These are phyloP conservation scores for Bjerkandera adusta DNA, from an alignment of 1,284 basidiomycete species.

Conservation along the genomic window DNA sequence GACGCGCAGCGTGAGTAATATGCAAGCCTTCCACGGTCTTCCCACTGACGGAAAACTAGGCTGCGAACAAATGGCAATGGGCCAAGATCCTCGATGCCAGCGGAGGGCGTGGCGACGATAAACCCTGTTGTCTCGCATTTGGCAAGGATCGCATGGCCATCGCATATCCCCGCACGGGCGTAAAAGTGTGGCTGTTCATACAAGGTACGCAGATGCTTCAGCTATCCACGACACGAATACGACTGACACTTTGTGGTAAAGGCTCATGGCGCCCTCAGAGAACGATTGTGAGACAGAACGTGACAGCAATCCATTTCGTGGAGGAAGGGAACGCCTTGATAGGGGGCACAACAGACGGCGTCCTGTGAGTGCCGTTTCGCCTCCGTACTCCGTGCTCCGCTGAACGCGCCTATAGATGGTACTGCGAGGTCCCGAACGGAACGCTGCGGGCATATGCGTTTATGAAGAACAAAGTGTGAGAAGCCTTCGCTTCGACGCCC, in stretches of 20 bases:
- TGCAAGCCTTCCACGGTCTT: neutral
- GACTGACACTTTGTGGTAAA: conserved; percentile 22
- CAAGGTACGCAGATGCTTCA: conserved; percentile 44
- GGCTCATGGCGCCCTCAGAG: conserved; percentile 59
- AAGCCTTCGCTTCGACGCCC: conserved; percentile 14
- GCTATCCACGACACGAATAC: neutral
- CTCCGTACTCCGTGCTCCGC: neutral
- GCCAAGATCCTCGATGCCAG: conserved; percentile 47
- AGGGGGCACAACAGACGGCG: conserved; percentile 68
- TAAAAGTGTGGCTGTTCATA: conserved; percentile 62
- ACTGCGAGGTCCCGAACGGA: conserved; percentile 61
- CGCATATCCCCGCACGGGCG: conserved; percentile 52
- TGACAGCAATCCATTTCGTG: conserved; percentile 58
- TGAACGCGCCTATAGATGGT: conserved; percentile 43
- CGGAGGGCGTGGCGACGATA: conserved; percentile 30
- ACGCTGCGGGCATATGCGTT: conserved; percentile 55
- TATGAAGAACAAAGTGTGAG: conserved; percentile 55
- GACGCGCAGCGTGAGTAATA: conserved; percentile 46
- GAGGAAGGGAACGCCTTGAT: conserved; percentile 58
- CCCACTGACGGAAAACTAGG: conserved; percentile 29
- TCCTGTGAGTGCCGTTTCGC: conserved; percentile 43
- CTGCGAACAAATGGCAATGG: conserved; percentile 55
- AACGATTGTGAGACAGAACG: conserved; percentile 56
- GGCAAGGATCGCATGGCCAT: conserved; percentile 56
- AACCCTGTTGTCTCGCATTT: conserved; percentile 53